phyloP scores from a whole-genome alignment of 164 flowering plant species.

The Paratinospora sagittata region DNA sequence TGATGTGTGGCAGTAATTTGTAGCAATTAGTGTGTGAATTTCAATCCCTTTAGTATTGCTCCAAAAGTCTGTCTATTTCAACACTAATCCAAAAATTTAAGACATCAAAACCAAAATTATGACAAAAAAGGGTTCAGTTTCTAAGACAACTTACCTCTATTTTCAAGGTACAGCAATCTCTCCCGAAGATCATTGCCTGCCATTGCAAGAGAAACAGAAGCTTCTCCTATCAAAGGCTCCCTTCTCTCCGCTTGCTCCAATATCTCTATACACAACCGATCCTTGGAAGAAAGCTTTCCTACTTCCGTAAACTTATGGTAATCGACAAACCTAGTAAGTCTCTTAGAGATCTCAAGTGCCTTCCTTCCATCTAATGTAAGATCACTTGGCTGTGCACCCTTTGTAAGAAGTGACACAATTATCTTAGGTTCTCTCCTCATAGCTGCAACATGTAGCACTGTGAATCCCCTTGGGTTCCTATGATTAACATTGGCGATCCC shows the following conservation, averaged over 20 bases:
- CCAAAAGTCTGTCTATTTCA: no score
- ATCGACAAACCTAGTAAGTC: slow-evolving; percentile 59
- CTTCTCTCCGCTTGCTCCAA: slow-evolving; percentile 88
- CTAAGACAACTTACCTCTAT: slow-evolving; percentile 52
- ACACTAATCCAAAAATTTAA: no score
- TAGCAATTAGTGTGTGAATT: no score
- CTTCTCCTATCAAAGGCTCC: slow-evolving; percentile 79
- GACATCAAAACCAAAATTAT: no score
- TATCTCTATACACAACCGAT: slow-evolving; percentile 77
- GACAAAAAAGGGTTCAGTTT: no score
- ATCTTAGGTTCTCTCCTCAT: slow-evolving; percentile 77
- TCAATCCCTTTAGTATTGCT: no score
- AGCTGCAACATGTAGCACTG: slow-evolving; percentile 88
- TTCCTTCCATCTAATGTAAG: slow-evolving; percentile 74
- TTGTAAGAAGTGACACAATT: slow-evolving; percentile 77
- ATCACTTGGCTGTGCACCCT: slow-evolving; percentile 70
- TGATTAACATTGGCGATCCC: slow-evolving; percentile 77
- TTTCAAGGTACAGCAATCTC: slow-evolving; percentile 77
- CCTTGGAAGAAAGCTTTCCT: slow-evolving; percentile 66
- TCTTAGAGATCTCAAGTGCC: slow-evolving; percentile 77
- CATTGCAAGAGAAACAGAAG: slow-evolving; percentile 70
- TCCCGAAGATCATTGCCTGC: slow-evolving; percentile 76
- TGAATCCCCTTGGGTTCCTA: slow-evolving; percentile 53
- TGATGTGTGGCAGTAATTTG: no score
- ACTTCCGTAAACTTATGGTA: slow-evolving; percentile 42